Base-by-base conservation (phyloP, 495 filamentous ascomycete species). In the Tuber aestivum region DNA sequence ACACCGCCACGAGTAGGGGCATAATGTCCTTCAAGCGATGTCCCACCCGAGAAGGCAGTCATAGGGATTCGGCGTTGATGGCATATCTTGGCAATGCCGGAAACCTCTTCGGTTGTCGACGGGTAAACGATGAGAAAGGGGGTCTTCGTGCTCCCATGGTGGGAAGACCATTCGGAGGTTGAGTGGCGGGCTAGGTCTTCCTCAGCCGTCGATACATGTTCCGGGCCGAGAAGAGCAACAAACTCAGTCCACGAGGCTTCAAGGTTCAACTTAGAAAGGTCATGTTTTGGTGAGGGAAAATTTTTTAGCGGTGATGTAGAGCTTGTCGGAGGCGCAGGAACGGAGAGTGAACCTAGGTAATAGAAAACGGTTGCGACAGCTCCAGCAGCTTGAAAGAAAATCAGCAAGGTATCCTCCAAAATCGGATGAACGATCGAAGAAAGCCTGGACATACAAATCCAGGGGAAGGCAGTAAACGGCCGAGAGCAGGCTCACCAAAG, bases 241-340 rank as follows among this genome's bases (percentile, higher is more conserved):
- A 98, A 94, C 83, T 99, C 95, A 8, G 91, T 86, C 95, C 96
- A 99, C 5, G 95, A 93, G 14, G 96, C 93, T 85, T 98, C 91
- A 56, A 98, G 88, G 80, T 94, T 95, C 27, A 89, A 86, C 71
- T 87, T 88, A 42, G 90, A 88, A 70, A 89, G 87, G 80, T 97
- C 89, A 82, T 96, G 93, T 75, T 86, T 85, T 0, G 91, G 92
- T 0, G 89, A 84, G 8, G 84, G 86, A 37, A 90, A 84, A 40
- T 88, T 86, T 61, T 83, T 83, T 32, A 98, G 89, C 8, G 91
- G 87, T 1, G 89, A 85, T n/a, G 94, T 97, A 21, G 96, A 97
- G 14, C 87, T 83, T 12, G 87, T 86, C 6, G 92, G 88, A 5
- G 87, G 85, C n/a, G 87, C 85, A 14, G 87, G 86, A 3, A 89